Conservation (phyloP, 345 rosid genomes). For the Hibiscus mutabilis region DNA sequence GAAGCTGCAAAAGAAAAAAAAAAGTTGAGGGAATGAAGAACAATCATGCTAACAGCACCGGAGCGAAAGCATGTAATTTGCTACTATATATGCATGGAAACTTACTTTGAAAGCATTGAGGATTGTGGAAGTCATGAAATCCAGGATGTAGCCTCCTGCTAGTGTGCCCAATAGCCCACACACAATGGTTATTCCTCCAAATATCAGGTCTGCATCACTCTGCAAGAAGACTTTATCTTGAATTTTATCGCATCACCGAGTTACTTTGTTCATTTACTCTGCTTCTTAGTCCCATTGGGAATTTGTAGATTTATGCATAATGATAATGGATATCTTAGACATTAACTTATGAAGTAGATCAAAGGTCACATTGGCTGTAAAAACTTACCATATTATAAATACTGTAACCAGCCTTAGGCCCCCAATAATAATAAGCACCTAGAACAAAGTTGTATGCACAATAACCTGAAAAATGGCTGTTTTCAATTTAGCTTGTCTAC, state of each 20-base stretch:
- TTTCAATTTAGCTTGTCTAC: conserved; percentile 1
- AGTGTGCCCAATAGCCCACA: conserved; percentile 82
- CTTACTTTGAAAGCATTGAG: conserved; percentile 89
- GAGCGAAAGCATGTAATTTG: not conserved
- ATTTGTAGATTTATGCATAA: not conserved
- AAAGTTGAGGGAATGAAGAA: not conserved
- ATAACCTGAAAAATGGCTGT: conserved; percentile 47
- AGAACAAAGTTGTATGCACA: conserved; percentile 82
- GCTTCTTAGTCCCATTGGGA: not conserved
- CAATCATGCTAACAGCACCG: not conserved
- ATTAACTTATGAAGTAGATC: not conserved
- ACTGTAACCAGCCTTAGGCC: conserved; percentile 87
- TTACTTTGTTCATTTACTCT: not conserved
- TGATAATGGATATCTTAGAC: not conserved
- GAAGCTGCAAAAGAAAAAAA: conserved; percentile 51
- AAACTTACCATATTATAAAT: conserved; percentile 42
- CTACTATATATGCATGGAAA: not conserved
- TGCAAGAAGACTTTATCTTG: conserved; percentile 25
- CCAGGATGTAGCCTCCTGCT: conserved; percentile 70
- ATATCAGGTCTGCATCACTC: conserved; percentile 79
- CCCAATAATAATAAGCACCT: conserved; percentile 98
- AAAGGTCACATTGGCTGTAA: not conserved
- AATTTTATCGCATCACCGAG: conserved; percentile 11
- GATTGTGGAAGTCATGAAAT: conserved; percentile 60
- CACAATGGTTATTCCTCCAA: conserved; percentile 82